A percentile compares a stretch with the other conserved stretches of the same genome.
phyloP scores from a whole-genome alignment of 441 rosid species.

The Mallotus japonicus region DNA sequence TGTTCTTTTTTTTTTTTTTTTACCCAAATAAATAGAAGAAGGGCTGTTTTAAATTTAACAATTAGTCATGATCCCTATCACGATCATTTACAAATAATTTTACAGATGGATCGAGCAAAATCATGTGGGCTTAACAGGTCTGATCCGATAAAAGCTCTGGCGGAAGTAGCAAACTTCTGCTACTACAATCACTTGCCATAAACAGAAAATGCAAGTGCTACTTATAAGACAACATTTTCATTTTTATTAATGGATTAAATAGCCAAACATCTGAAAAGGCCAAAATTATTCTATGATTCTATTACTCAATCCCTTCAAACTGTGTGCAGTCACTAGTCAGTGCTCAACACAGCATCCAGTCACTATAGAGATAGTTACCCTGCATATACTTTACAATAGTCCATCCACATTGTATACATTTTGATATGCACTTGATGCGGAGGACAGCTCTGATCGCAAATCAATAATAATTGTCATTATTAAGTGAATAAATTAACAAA shows the following conservation, averaged over 20 bases:
- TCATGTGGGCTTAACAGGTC: no score
- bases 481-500: neutral
- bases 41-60: no score
- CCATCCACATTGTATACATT: neutral
- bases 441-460: neutral
- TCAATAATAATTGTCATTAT: neutral
- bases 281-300: neutral
- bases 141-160: neutral
- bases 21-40: no score
- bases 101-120: no score
- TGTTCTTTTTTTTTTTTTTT: no score
- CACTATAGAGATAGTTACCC: neutral
- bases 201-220: neutral
- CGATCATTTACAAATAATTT: no score
- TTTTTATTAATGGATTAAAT: neutral
- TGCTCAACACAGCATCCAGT: neutral
- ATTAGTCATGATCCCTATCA: no score
- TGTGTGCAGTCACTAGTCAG: neutral
- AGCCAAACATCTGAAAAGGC: neutral
- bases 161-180: neutral
- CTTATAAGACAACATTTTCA: neutral
- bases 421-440: neutral
- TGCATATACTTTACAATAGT: conserved; percentile 8
- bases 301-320: neutral
- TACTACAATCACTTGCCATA: neutral